Evolutionary conservation across 768 basidiomycete genomes (phyloP).

Genomic region (Dioszegia hungarica): DNA sequence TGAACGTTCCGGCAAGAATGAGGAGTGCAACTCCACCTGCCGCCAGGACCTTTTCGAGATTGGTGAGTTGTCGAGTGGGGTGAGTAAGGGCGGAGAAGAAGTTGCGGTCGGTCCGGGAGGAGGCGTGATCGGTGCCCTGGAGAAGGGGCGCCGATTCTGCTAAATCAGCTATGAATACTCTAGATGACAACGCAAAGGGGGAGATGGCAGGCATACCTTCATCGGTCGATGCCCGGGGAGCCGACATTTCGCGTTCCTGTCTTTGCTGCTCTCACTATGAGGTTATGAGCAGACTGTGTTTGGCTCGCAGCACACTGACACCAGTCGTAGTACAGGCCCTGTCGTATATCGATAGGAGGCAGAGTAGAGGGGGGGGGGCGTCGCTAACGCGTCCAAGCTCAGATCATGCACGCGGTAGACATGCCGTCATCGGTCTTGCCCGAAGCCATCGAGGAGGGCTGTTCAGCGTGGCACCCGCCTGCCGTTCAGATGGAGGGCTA

Average conservation of each 20-base stretch:
- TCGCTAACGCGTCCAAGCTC: no score
- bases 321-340: no score
- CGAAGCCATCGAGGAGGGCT: no score
- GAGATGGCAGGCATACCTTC: constrained; percentile 30
- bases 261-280: no score
- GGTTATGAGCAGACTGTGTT: no score
- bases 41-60: constrained; percentile 76
- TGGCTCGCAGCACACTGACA: no score
- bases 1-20: constrained; percentile 77
- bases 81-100: constrained; percentile 26
- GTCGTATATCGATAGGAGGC: no score
- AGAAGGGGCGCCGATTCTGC: constrained; percentile 49
- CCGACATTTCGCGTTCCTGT: constrained; percentile 31
- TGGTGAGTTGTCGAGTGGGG: constrained; percentile 58
- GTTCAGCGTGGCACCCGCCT: no score
- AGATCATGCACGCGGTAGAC: no score
- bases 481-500: no score
- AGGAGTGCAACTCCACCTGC: constrained; percentile 70
- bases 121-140: constrained; percentile 6
- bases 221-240: constrained; percentile 46
- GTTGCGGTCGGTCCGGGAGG: constrained; percentile 5
- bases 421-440: no score
- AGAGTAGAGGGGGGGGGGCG: no score
- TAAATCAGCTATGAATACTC: not conserved
- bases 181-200: not conserved